Conservation (phyloP, 495 filamentous ascomycete species). For the Lasiosphaeria hispida region DNA sequence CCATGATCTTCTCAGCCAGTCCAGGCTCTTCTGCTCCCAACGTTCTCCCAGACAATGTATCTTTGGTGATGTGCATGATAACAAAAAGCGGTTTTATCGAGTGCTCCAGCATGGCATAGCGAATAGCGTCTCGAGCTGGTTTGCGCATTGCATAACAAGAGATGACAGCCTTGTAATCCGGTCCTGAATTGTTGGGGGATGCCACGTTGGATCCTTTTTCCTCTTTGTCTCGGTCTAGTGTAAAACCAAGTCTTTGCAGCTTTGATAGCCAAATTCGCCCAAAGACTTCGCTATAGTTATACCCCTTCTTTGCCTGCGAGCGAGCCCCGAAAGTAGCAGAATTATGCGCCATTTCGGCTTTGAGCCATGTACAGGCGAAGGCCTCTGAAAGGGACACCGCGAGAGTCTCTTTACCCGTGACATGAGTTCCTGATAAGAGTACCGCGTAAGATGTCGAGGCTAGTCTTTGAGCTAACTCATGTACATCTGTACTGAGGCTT, state of each 20-base stretch:
- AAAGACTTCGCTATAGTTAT: slow-evolving; percentile 7
- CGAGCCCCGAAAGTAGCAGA: not conserved
- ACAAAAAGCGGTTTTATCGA: slow-evolving; percentile 7
- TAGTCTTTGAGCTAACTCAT: too few relatives aligned
- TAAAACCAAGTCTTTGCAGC: slow-evolving; percentile 5
- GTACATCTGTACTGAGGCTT: too few relatives aligned
- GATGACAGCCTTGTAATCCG: not conserved
- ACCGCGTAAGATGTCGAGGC: not conserved
- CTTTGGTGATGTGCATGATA: slow-evolving; percentile 10
- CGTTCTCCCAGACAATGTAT: slow-evolving; percentile 9
- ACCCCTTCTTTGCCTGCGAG: not conserved
- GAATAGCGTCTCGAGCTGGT: slow-evolving; percentile 6
- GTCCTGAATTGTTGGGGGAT: too few relatives aligned
- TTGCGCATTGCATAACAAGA: slow-evolving; percentile 9
- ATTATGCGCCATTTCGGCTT: slow-evolving; percentile 1
- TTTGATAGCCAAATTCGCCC: slow-evolving; percentile 13
- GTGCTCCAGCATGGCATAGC: not conserved
- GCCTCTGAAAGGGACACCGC: not conserved
- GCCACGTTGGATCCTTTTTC: not conserved
- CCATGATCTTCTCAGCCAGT: slow-evolving; percentile 6
- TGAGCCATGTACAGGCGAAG: slow-evolving; percentile 8
- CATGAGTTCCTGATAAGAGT: slow-evolving; percentile 11
- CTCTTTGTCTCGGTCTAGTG: not conserved
- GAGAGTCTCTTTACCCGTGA: slow-evolving; percentile 15
- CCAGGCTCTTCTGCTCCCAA: slow-evolving; percentile 11